Conservation (phyloP, 2,329 filamentous ascomycete species). For the Aspergillus fumigatus region DNA sequence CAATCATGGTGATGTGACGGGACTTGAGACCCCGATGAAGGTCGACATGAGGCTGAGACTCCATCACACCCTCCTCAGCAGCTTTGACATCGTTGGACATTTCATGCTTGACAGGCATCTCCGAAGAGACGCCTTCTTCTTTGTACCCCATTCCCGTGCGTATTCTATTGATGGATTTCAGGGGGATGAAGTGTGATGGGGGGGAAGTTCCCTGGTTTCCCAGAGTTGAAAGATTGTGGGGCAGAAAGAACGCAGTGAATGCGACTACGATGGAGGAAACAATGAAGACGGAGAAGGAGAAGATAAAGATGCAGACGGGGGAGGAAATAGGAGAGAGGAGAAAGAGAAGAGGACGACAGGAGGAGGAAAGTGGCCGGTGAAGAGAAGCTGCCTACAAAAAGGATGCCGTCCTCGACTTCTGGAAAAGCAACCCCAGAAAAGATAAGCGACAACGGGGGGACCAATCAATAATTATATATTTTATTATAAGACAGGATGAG, state of each 20-base stretch:
- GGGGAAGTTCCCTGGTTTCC: neutral
- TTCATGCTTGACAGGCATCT: constrained; percentile 16
- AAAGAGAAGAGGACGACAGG: neutral
- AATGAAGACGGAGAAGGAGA: neutral
- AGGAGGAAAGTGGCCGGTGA: neutral
- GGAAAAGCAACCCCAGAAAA: neutral
- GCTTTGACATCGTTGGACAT: constrained; percentile 11
- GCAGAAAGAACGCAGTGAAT: neutral
- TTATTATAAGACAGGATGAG: too few relatives aligned
- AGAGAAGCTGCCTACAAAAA: neutral
- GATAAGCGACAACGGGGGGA: neutral
- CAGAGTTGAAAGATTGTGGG: neutral
- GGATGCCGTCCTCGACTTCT: neutral
- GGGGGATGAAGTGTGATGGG: neutral
- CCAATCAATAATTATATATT: neutral
- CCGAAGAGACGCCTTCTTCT: constrained; percentile 19
- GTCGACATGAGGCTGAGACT: constrained; percentile 23
- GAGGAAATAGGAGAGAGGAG: neutral
- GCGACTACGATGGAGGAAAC: neutral
- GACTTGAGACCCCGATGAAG: constrained; percentile 42
- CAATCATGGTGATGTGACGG: constrained; percentile 42
- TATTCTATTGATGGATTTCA: neutral
- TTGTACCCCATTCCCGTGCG: constrained; percentile 9
- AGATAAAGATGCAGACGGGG: neutral
- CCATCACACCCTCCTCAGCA: constrained; percentile 22